Base-by-base conservation (phyloP, 306 rosid genomes). In the Astragalus glycyphyllos region DNA sequence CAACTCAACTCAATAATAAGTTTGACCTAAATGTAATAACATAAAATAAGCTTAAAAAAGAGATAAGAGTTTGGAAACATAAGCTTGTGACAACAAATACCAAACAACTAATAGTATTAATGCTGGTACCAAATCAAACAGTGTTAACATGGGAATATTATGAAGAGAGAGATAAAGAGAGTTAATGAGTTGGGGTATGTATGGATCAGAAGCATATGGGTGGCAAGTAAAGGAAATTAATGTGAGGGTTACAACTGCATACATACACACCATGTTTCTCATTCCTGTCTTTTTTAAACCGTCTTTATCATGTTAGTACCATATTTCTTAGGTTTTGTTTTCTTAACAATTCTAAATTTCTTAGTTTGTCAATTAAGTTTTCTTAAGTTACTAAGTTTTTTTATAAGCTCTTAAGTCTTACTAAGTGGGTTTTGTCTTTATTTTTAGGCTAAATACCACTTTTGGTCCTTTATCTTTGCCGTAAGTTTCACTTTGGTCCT, bases 41-140 rank as follows among this genome's bases (percentile, higher is more conserved):
- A 20, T 32, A 57, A 32, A 37, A 71, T 44, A 23, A 45, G 16
- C 11, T 67, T 34, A 58, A 13, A 58, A 13, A 34, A 29, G 34
- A 15, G 58, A 42, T 54, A 55, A 31, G 2, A 8, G 31, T 12
- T 42, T 10, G n/a, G 5, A 6, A 38, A 26, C 4, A 26, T 26
- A 26, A 26, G 3, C 31, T 26, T 26, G 31, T 26, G 31, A 5
- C 66, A 86, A 66, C 97, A 74, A 82, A 75, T 81, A 84, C 88
- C 89, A 86, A 80, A 79, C 90, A 83, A 81, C 92, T 64, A 83
- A 85, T 65, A 85, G 80, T 9, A 80, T 74, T 29, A 84, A 75
- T 82, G 84, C 77, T 42, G 48, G 47, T 42, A 48, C 77, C 59
- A 58, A 71, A 42, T 38, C 49, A 63, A 38, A 17, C 11, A 34